Conservation (phyloP, 2,329 filamentous ascomycete species). For the Fusarium keratoplasticum region DNA sequence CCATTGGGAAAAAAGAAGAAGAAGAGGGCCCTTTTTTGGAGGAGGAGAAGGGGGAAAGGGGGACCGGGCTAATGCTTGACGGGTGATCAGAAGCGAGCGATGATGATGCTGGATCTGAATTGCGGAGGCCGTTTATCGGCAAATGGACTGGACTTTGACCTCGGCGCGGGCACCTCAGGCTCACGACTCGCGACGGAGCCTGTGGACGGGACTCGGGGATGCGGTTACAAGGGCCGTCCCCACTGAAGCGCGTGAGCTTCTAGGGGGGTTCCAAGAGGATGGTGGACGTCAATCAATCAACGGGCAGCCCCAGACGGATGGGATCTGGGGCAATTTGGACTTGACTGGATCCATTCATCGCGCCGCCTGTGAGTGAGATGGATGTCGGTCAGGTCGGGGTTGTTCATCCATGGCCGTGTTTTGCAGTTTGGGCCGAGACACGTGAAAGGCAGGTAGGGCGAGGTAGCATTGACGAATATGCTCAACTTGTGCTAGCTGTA, state of each 20-base stretch:
- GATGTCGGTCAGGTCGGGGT: neutral
- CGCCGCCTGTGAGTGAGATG: neutral
- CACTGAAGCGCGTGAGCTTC: constrained; percentile 19
- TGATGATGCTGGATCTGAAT: constrained; percentile 32
- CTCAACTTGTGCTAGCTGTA: neutral
- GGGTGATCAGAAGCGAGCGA: constrained; percentile 37
- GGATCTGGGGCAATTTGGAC: neutral
- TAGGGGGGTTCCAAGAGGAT: constrained; percentile 9
- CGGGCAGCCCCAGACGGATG: neutral
- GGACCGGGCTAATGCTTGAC: constrained; percentile 12
- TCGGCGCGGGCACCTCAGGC: constrained; percentile 24
- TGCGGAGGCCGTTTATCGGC: constrained; percentile 37
- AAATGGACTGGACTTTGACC: constrained; percentile 26
- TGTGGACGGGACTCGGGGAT: constrained; percentile 16
- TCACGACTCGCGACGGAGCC: constrained; percentile 4
- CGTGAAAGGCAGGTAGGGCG: constrained; percentile 9
- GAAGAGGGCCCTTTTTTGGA: constrained; percentile 21
- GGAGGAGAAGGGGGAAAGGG: constrained; percentile 14
- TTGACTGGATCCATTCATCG: neutral
- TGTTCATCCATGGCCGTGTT: neutral
- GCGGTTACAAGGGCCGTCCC: constrained; percentile 30
- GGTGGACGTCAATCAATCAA: neutral
- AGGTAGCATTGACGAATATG: neutral
- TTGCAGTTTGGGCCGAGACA: constrained; percentile 24
- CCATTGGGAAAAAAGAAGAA: constrained; percentile 34